These are phyloP conservation scores for Calonectria naviculata DNA, from an alignment of 2,329 filamentous ascomycete species.

Conservation along the genomic window DNA sequence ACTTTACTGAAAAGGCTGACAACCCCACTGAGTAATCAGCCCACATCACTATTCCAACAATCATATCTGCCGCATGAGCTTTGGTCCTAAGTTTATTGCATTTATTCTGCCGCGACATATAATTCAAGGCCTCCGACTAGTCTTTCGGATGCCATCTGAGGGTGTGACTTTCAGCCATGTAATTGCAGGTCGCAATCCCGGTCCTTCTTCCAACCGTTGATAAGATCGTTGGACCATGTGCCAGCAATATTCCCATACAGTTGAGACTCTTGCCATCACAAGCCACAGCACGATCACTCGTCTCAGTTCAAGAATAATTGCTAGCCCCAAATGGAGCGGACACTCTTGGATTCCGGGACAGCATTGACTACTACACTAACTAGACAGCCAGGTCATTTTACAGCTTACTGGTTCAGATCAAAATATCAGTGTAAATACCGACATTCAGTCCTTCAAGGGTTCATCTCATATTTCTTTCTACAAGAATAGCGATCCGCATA, in stretches of 20 bases:
- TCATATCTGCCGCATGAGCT: conserved; percentile 1
- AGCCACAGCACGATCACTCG: conserved; percentile 11
- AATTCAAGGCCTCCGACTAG: conserved; percentile 28
- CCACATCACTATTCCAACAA: conserved; percentile 15
- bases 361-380: conserved; percentile 25
- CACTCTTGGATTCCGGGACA: conserved; percentile 27
- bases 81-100: conserved; percentile 2
- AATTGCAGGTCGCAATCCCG: background rate
- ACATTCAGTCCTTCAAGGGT: background rate
- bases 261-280: background rate
- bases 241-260: background rate
- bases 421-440: conserved; percentile 33
- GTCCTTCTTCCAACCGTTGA: background rate
- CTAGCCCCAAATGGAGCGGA: conserved; percentile 23
- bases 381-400: conserved; percentile 23
- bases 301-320: conserved; percentile 26
- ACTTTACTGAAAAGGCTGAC: too few species aligned
- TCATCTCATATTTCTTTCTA: background rate
- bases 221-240: background rate
- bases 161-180: background rate
- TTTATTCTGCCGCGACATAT: conserved; percentile 32
- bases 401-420: conserved; percentile 27
- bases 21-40: too few species aligned
- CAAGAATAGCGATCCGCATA: background rate
- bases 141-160: conserved; percentile 46